A percentile compares a stretch with the other conserved stretches of the same genome.
Evolutionary conservation across 495 filamentous ascomycete genomes (phyloP).

Genomic region (Paragyromitra xinjiangensis): DNA sequence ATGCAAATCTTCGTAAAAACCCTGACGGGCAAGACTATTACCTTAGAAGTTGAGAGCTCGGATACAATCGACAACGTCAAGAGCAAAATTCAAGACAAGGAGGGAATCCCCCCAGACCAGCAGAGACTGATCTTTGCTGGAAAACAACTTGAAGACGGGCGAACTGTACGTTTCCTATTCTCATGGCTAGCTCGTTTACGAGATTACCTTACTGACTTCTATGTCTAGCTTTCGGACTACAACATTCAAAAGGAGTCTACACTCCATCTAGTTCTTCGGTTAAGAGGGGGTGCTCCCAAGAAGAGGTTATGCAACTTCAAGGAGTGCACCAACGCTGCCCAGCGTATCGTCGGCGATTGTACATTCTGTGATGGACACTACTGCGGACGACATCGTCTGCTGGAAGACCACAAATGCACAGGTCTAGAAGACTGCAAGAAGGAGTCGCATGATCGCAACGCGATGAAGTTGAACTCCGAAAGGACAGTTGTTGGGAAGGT

Average conservation of each 20-base stretch:
- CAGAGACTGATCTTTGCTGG: slow-evolving; percentile 98
- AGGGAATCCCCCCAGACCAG: slow-evolving; percentile 97
- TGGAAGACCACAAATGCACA: slow-evolving; percentile 91
- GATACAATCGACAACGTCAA: slow-evolving; percentile 99
- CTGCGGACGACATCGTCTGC: slow-evolving; percentile 90
- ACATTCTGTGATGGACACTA: slow-evolving; percentile 92
- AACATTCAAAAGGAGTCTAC: slow-evolving; percentile 95
- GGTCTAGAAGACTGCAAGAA: slow-evolving; percentile 98
- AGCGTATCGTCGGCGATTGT: slow-evolving; percentile 95
- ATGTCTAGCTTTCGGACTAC: slow-evolving; percentile 74
- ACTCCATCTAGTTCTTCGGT: slow-evolving; percentile 84
- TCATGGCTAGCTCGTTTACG: background rate
- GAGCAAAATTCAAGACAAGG: slow-evolving; percentile 99
- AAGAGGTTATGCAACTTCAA: slow-evolving; percentile 88
- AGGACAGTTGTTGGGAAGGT: slow-evolving; percentile 67
- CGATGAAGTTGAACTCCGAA: slow-evolving; percentile 88
- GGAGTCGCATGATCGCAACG: slow-evolving; percentile 90
- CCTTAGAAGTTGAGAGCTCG: slow-evolving; percentile 78
- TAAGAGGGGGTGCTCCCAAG: slow-evolving; percentile 82
- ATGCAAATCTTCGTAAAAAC: slow-evolving; percentile 59
- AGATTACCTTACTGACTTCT: slow-evolving; percentile 64
- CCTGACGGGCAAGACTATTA: slow-evolving; percentile 57
- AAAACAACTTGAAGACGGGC: slow-evolving; percentile 97
- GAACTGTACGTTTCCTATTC: slow-evolving; percentile 64
- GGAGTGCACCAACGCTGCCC: slow-evolving; percentile 83